Evolutionary conservation across 306 rosid species (phyloP).

Genomic region (Psophocarpus tetragonolobus): DNA sequence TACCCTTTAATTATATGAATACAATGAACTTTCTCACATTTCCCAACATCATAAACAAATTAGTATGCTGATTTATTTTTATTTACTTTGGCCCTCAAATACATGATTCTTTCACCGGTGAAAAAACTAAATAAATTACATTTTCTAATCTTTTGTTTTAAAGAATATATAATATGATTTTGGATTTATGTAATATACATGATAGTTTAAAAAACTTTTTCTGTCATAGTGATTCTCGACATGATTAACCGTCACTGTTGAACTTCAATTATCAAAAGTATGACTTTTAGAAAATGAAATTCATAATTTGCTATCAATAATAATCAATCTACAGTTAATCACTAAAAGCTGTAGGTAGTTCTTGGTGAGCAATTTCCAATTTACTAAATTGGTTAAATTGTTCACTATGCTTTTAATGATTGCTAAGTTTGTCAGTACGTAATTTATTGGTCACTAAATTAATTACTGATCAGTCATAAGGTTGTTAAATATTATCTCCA

Average conservation of each 20-base stretch:
- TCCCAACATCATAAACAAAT: conserved; percentile 34
- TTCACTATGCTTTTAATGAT: background rate
- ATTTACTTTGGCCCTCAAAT: background rate
- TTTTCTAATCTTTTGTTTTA: no score
- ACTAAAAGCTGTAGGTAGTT: background rate
- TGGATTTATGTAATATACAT: background rate
- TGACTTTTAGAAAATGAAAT: background rate
- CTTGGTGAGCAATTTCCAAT: background rate
- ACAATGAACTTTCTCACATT: conserved; percentile 39
- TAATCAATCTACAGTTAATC: background rate
- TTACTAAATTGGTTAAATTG: background rate
- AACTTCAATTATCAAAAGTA: background rate
- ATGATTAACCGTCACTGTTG: background rate
- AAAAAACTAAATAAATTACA: background rate
- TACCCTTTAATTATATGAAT: conserved; percentile 24
- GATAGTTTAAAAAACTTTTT: no score
- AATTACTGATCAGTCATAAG: background rate
- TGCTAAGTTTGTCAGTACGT: background rate
- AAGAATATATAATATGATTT: background rate
- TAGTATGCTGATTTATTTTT: background rate
- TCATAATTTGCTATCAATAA: background rate
- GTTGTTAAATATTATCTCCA: background rate
- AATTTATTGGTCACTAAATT: background rate
- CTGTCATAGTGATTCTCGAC: background rate
- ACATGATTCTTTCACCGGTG: background rate